Base-by-base conservation (phyloP, 2,329 filamentous ascomycete species). In the Penicillium sp. region DNA sequence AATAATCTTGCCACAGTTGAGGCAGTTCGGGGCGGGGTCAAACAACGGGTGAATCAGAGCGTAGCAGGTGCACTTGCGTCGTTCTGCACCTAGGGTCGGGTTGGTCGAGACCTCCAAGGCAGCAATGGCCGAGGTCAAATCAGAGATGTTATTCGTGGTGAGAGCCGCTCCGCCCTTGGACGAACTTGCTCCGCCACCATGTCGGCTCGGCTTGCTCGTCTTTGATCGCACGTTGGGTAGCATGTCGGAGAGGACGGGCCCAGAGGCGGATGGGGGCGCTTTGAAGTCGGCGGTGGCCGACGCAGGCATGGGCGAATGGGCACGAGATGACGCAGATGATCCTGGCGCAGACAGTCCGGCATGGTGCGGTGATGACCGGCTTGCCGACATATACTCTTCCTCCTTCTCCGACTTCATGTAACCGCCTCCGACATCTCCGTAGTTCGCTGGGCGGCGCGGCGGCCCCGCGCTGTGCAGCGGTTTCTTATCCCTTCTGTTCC, bases 61-160 rank as follows among this genome's bases (percentile, higher is more conserved):
- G 58, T 94, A 88, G 64, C 93, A 98, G 55, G 86, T 86, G 66
- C 93, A 98, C 54, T 64, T 71, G 40, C 81, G 81, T n/a, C 85
- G 78, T 35, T 80, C 75, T 5, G 81, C 71, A 26, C 74, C 67
- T 16, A 89, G 68, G 0, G 81, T 79, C 0, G 89, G 88, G 59
- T 96, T 96, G 2, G 90, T 96, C 36, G 86, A 86, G n/a, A 95
- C 78, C 62, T 98, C 93, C 5, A 98, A 78, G 2, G 84, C 78
- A 16, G 89, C 83, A 51, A 98, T 97, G 4, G 91, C 90, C 1
- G 88, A 83, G 23, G 81, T 80, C 3, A 83, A 62, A 52, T 83
- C 79, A 3, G 65, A 63, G 13, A 73, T 71, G 42, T 68, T 69
- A 51, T 86, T 67, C 4, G 71, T 70, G 7, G 67, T 69, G 20